Conservation (phyloP, 345 rosid genomes). For the Salix brachista region DNA sequence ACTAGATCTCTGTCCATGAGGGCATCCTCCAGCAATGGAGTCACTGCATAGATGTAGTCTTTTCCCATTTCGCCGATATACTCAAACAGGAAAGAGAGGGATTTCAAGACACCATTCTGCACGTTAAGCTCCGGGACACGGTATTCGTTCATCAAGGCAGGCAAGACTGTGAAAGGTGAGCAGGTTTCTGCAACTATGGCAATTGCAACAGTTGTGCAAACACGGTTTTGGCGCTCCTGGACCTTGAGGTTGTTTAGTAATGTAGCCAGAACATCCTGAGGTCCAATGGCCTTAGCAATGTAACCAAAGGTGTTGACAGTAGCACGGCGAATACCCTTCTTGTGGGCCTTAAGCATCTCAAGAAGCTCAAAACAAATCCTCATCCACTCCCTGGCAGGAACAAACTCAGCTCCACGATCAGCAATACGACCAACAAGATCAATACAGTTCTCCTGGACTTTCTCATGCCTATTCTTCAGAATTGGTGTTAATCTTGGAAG, state of each 20-base stretch:
- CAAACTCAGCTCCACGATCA: slow-evolving; percentile 99
- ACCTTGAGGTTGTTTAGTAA: slow-evolving; percentile 95
- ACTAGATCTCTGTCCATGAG: slow-evolving; percentile 97
- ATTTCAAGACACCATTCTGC: slow-evolving; percentile 96
- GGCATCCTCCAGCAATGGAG: slow-evolving; percentile 96
- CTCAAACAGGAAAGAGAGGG: slow-evolving; percentile 90
- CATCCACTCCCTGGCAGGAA: slow-evolving; percentile 99
- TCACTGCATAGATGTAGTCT: slow-evolving; percentile 95
- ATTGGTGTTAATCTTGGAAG: slow-evolving; percentile 98
- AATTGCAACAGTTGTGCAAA: slow-evolving; percentile 96
- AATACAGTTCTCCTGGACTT: slow-evolving; percentile 97
- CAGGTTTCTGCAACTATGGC: slow-evolving; percentile 98
- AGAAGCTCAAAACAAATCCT: slow-evolving; percentile 96
- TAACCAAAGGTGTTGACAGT: slow-evolving; percentile 97
- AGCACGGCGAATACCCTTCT: slow-evolving; percentile 96
- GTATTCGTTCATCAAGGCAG: slow-evolving; percentile 96
- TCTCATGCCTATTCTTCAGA: slow-evolving; percentile 97
- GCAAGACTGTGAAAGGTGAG: slow-evolving; percentile 91
- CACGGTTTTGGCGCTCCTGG: slow-evolving; percentile 99
- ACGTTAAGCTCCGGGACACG: slow-evolving; percentile 98
- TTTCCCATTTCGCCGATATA: slow-evolving; percentile 99
- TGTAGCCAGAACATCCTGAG: slow-evolving; percentile 96
- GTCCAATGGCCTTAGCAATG: slow-evolving; percentile 99
- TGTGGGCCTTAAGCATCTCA: slow-evolving; percentile 99
- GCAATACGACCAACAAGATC: slow-evolving; percentile 99